Conservation (phyloP, 129 eudicot genomes). For the Chrysanthemum lavandulifolium region DNA sequence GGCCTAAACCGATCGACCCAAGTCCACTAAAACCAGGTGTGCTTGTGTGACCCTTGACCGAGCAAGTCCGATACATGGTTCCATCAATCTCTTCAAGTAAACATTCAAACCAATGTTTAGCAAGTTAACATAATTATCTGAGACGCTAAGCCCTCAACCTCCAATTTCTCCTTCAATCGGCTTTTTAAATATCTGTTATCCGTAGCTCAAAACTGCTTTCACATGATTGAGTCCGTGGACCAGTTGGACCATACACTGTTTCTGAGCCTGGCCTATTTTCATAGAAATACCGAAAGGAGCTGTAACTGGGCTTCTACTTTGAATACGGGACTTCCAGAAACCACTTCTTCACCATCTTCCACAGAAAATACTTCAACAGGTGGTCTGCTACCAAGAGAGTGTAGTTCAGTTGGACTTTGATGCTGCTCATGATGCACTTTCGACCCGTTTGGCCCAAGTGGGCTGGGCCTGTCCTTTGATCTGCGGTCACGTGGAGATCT, state of each 20-base stretch:
- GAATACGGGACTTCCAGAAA: constrained; percentile 54
- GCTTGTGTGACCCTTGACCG: constrained; percentile 38
- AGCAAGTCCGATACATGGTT: constrained; percentile 62
- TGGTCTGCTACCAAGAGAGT: constrained; percentile 83
- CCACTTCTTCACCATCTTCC: constrained; percentile 97
- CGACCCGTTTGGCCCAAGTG: constrained; percentile 71
- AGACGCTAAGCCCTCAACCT: constrained; percentile 47
- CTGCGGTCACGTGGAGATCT: constrained; percentile 69
- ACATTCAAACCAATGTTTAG: constrained; percentile 73
- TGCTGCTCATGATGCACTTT: constrained; percentile 57
- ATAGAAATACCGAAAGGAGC: constrained; percentile 78
- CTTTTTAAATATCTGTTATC: constrained; percentile 56
- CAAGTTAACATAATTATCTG: constrained; percentile 58
- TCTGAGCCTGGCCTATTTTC: constrained; percentile 46
- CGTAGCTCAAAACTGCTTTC: constrained; percentile 46
- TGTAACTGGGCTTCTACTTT: constrained; percentile 75
- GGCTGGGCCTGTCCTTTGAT: constrained; percentile 65
- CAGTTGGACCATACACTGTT: constrained; percentile 6
- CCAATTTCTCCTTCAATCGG: constrained; percentile 61
- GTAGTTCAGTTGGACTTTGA: constrained; percentile 81
- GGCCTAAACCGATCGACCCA: constrained; percentile 30
- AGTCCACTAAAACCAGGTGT: constrained; percentile 27
- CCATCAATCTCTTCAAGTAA: constrained; percentile 71
- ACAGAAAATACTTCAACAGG: constrained; percentile 67
- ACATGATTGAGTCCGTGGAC: constrained; percentile 35